A percentile compares a stretch with the other conserved stretches of the same genome.
Evolutionary conservation across 345 rosid species (phyloP).

Genomic region (Citrus sinensis): DVS_A1.0 CM039164.1:21077501-21078000

Average conservation of each 20-base stretch:
- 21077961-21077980: no score
- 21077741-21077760: constrained; percentile 35
- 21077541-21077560: no score
- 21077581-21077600: no score
- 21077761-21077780: constrained; percentile 36
- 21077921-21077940: no score
- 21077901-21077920: constrained; percentile 18
- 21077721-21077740: constrained; percentile 24
- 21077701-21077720: constrained; percentile 12
- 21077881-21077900: constrained; percentile 13
- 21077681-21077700: constrained; percentile 21
- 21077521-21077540: no score
- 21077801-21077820: constrained; percentile 35
- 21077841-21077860: constrained; percentile 9
- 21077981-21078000: constrained; percentile 9
- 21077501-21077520: no score
- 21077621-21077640: no score
- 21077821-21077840: constrained; percentile 29
- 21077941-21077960: no score
- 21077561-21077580: no score
- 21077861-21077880: constrained; percentile 27
- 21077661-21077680: neutral
- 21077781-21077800: constrained; percentile 38
- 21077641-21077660: no score
- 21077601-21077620: no score